Evolutionary conservation across 176 grass and related monocot genomes (phyloP).

Genomic region (Avena insularis): DNA sequence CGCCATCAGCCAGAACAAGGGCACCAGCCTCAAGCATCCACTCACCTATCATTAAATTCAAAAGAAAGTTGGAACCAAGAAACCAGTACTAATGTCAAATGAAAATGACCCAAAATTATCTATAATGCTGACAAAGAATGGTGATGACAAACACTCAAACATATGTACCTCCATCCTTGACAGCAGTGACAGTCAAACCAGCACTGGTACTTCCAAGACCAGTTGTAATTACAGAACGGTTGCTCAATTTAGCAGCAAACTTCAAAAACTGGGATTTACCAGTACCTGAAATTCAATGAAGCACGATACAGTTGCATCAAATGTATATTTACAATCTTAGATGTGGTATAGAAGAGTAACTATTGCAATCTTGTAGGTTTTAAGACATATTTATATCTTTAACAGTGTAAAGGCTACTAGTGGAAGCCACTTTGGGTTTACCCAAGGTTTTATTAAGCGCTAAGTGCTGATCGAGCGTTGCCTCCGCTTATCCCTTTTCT

Average conservation of each 20-base stretch:
- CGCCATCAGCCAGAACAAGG: conserved; percentile 97
- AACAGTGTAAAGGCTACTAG: background rate
- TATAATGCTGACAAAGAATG: conserved; percentile 38
- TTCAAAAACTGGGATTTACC: conserved; percentile 98
- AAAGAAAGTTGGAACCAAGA: conserved; percentile 29
- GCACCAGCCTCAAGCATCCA: conserved; percentile 98
- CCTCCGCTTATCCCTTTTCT: too few relatives aligned
- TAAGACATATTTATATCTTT: background rate
- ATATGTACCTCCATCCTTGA: conserved; percentile 94
- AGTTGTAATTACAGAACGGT: conserved; percentile 89
- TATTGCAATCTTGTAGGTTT: background rate
- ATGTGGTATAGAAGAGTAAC: background rate
- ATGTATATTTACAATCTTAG: conserved; percentile 25
- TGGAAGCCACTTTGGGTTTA: background rate
- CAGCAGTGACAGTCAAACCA: conserved; percentile 92
- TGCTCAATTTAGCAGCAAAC: conserved; percentile 94
- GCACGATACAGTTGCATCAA: background rate
- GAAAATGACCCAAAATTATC: conserved; percentile 18
- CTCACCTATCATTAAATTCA: conserved; percentile 63
- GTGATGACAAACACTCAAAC: conserved; percentile 10
- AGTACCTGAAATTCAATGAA: conserved; percentile 65
- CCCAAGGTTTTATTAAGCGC: too few relatives aligned
- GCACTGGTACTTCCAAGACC: conserved; percentile 97
- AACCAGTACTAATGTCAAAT: conserved; percentile 22
- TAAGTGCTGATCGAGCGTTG: too few relatives aligned